Evolutionary conservation across 169 alveolate species (phyloP).

Genomic region (Cryptosporidium baileyi): DNA sequence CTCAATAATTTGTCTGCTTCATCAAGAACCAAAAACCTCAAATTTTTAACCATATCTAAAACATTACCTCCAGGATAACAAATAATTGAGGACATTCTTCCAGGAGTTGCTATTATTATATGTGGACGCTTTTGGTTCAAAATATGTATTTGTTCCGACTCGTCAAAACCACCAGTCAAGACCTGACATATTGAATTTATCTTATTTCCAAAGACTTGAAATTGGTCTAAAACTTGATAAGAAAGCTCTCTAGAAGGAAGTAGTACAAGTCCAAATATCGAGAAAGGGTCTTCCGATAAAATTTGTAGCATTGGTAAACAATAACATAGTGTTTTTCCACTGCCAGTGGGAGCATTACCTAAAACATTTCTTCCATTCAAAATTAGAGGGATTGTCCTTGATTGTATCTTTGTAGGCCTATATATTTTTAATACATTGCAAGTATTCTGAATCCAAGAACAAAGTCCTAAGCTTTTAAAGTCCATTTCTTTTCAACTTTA

Average conservation of each 20-base stretch:
- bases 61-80: conserved; percentile 77
- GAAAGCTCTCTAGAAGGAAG: conserved; percentile 98
- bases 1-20: conserved; percentile 96
- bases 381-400: conserved; percentile 87
- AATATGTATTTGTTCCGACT: conserved; percentile 80
- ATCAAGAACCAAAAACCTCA: conserved; percentile 91
- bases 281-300: conserved; percentile 92
- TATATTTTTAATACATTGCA: conserved; percentile 71
- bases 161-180: conserved; percentile 93
- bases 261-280: conserved; percentile 92
- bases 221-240: conserved; percentile 92
- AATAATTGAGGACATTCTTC: conserved; percentile 86
- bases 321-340: conserved; percentile 98
- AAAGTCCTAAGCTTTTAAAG: conserved; percentile 33
- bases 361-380: conserved; percentile 88
- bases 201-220: conserved; percentile 89
- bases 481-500: background rate
- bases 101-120: conserved; percentile 96
- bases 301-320: conserved; percentile 93
- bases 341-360: conserved; percentile 96
- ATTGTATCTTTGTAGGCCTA: conserved; percentile 90
- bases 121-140: conserved; percentile 89
- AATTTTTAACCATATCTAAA: conserved; percentile 79
- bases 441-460: conserved; percentile 40
- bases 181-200: conserved; percentile 84